phyloP scores from a whole-genome alignment of 768 basidiomycete genomes.

The Rhizopogon vesiculosus region DNA sequence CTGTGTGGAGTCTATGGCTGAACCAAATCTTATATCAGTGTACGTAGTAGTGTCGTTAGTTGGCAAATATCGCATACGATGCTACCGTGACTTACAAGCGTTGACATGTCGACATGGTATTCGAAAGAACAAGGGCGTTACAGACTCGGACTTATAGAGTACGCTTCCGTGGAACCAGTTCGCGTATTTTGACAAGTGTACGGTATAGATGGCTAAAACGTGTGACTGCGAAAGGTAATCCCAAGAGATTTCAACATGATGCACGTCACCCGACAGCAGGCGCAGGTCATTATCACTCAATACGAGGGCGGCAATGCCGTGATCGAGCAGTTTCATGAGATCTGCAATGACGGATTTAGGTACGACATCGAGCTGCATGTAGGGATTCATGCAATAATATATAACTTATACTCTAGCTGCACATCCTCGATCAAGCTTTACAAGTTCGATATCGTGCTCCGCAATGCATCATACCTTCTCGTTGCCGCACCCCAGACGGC shows the following conservation, averaged over 20 bases:
- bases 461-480: conserved; percentile 18
- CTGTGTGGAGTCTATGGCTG: no score
- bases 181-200: no score
- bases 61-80: no score
- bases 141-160: no score
- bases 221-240: no score
- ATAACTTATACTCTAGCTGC: conserved; percentile 21
- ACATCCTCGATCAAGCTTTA: conserved; percentile 23
- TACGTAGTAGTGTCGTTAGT: no score
- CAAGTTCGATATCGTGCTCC: conserved; percentile 19
- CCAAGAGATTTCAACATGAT: not conserved
- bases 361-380: conserved; percentile 5
- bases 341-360: conserved; percentile 26
- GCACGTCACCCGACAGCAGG: conserved; percentile 23
- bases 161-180: no score
- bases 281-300: conserved; percentile 24
- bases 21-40: no score
- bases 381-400: conserved; percentile 1
- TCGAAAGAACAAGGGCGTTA: no score
- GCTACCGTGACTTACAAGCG: no score
- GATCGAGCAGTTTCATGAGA: conserved; percentile 16
- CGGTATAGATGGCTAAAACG: no score
- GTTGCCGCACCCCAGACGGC: conserved; percentile 9
- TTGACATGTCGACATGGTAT: no score
- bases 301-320: conserved; percentile 12